These are phyloP conservation scores for Acrocalymma vagum DNA, from an alignment of 2,329 filamentous ascomycete species.

Conservation along the genomic window DNA sequence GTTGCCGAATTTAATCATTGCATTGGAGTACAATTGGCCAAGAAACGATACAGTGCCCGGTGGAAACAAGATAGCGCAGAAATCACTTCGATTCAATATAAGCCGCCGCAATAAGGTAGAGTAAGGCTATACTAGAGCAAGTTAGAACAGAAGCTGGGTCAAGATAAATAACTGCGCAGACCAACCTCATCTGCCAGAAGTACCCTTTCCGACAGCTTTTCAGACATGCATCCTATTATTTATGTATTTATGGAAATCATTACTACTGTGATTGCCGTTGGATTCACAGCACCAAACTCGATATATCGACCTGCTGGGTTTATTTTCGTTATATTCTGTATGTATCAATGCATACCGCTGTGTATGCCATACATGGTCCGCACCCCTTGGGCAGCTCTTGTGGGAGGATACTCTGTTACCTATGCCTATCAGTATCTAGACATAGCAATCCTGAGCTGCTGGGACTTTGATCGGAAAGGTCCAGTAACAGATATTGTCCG, in stretches of 20 bases:
- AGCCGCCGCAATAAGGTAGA: no score
- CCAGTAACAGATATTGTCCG: conserved; percentile 7
- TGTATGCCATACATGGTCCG: conserved; percentile 15
- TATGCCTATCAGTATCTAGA: conserved; percentile 16
- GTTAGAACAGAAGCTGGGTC: no score
- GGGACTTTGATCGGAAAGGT: conserved; percentile 7
- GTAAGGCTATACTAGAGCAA: no score
- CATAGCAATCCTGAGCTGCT: conserved; percentile 14
- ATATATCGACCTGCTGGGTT: neutral
- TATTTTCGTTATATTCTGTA: conserved; percentile 1
- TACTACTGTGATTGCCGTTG: conserved; percentile 7
- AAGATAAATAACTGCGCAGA: no score
- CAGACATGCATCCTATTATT: conserved; percentile 21
- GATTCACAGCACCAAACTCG: conserved; percentile 10
- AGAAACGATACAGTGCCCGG: no score
- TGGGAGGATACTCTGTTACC: conserved; percentile 13
- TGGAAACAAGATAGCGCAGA: no score
- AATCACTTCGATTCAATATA: no score
- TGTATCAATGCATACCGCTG: conserved; percentile 6
- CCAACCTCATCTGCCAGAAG: no score
- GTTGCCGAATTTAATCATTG: no score
- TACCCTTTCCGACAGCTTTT: no score
- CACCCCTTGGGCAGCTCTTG: conserved; percentile 15
- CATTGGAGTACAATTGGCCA: no score
- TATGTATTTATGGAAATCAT: conserved; percentile 10